These are phyloP conservation scores for Cynara cardunculus DNA, from an alignment of 129 eudicot species.

Conservation along the genomic window DNA sequence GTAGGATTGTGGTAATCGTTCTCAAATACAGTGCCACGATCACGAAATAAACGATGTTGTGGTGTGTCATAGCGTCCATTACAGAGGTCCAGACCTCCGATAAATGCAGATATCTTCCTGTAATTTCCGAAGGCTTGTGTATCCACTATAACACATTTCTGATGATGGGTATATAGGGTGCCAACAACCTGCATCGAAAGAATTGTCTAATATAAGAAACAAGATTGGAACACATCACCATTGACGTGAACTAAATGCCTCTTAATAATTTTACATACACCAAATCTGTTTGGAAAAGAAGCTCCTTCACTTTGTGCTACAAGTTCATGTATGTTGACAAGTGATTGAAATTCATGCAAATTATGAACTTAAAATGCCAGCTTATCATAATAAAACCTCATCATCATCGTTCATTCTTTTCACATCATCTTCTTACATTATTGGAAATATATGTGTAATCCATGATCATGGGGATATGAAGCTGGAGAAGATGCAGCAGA, in stretches of 20 bases:
- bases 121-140: slow-evolving; percentile 58
- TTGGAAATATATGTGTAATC: neutral
- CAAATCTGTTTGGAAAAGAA: neutral
- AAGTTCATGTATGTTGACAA: neutral
- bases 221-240: neutral
- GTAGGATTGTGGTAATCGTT: slow-evolving; percentile 60
- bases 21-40: slow-evolving; percentile 50
- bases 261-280: neutral
- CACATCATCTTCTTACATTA: neutral
- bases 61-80: slow-evolving; percentile 86
- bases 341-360: neutral
- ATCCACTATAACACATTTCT: slow-evolving; percentile 75
- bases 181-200: slow-evolving; percentile 59
- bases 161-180: slow-evolving; percentile 73
- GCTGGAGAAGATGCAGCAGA: neutral
- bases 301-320: neutral
- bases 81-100: slow-evolving; percentile 76
- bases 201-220: neutral
- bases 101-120: slow-evolving; percentile 60
- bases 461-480: neutral
- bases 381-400: neutral
- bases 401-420: neutral
- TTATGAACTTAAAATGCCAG: neutral
- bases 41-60: slow-evolving; percentile 57
- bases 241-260: neutral